Percentiles rank a stretch among this genome's conserved stretches.
phyloP scores from a whole-genome alignment of 495 filamentous ascomycete genomes.

The Hypoxylon trugodes region DNA sequence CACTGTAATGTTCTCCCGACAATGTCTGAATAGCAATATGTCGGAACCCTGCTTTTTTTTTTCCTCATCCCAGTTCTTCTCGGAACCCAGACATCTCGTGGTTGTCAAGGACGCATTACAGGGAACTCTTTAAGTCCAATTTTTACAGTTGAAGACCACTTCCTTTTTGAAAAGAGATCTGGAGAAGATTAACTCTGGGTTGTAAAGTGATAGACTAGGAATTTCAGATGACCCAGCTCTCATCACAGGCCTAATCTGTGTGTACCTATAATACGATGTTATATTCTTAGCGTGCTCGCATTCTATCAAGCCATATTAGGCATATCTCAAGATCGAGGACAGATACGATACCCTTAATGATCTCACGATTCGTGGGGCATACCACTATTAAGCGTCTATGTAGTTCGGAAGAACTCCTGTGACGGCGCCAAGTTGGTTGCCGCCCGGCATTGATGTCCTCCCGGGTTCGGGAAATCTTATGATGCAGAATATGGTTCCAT shows the following conservation, averaged over 20 bases:
- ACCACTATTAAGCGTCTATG: background rate
- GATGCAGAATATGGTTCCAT: conserved; percentile 35
- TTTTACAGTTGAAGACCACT: background rate
- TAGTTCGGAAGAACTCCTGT: conserved; percentile 7
- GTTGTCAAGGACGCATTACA: conserved; percentile 2
- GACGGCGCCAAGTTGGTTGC: conserved; percentile 24
- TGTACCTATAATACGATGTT: too few species aligned
- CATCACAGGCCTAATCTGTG: too few species aligned
- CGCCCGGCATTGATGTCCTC: conserved; percentile 26
- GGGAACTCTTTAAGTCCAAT: background rate
- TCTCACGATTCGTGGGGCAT: too few species aligned
- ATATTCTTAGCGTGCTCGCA: too few species aligned
- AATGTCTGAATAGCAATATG: conserved; percentile 1
- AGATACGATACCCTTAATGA: too few species aligned
- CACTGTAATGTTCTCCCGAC: background rate
- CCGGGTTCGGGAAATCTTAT: conserved; percentile 28
- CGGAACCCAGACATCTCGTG: conserved; percentile 16
- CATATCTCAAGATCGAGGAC: too few species aligned
- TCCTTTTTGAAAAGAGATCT: background rate
- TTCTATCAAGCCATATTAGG: too few species aligned
- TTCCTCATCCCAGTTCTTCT: background rate
- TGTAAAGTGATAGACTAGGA: background rate
- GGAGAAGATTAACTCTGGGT: background rate
- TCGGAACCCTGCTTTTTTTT: conserved; percentile 3
- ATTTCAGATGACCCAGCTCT: background rate